Evolutionary conservation across 768 basidiomycete species (phyloP).

Genomic region (Cyclocybe cylindracea): DNA sequence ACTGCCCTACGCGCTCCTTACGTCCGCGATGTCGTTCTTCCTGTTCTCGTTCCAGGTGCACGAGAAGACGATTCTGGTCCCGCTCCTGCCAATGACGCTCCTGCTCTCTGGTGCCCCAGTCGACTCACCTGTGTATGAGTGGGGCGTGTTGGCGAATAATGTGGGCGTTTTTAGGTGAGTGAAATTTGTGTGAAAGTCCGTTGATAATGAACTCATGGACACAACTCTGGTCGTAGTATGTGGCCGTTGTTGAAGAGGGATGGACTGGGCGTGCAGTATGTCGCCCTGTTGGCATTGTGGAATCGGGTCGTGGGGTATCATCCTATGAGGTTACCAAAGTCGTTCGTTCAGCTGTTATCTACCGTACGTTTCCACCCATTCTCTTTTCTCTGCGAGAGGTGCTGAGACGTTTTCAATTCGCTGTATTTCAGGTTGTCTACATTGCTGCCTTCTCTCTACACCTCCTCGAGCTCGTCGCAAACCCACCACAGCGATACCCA

Average conservation of each 20-base stretch:
- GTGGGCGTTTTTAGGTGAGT: constrained; percentile 85
- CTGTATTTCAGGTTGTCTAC: constrained; percentile 53
- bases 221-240: constrained; percentile 57
- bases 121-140: constrained; percentile 62
- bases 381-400: neutral
- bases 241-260: constrained; percentile 87
- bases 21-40: constrained; percentile 89
- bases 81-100: constrained; percentile 82
- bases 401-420: constrained; percentile 4
- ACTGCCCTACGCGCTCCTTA: constrained; percentile 79
- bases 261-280: constrained; percentile 73
- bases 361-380: constrained; percentile 37
- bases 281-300: constrained; percentile 72
- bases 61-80: constrained; percentile 89
- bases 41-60: constrained; percentile 97
- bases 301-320: constrained; percentile 81
- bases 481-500: constrained; percentile 76
- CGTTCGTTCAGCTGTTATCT: constrained; percentile 56
- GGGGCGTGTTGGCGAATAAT: constrained; percentile 78
- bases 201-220: constrained; percentile 6
- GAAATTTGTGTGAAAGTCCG: neutral
- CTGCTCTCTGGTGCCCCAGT: constrained; percentile 60
- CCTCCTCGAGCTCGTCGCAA: constrained; percentile 56
- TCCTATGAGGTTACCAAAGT: constrained; percentile 51
- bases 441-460: constrained; percentile 56